phyloP scores from a whole-genome alignment of 306 rosid genomes.

The Cyclanthera cordifolia region DNA sequence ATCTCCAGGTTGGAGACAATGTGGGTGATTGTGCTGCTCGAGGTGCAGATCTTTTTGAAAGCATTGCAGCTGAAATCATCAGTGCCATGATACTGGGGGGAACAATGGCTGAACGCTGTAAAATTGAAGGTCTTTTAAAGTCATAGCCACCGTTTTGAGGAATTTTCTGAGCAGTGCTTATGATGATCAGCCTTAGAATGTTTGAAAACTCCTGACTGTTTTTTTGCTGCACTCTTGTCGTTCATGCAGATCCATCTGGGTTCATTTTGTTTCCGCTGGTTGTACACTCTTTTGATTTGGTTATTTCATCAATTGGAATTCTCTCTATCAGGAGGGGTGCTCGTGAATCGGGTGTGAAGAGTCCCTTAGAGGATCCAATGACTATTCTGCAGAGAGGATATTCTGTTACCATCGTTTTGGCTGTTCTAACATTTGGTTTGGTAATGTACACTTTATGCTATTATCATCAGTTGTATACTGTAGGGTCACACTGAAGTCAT shows the following conservation, averaged over 20 bases:
- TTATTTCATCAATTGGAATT: constrained; percentile 82
- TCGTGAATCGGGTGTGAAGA: constrained; percentile 62
- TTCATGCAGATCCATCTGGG: constrained; percentile 87
- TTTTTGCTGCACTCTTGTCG: constrained; percentile 20
- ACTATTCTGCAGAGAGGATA: constrained; percentile 90
- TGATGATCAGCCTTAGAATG: constrained; percentile 3
- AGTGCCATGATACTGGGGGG: constrained; percentile 99
- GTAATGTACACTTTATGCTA: constrained; percentile 32
- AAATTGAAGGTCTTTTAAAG: constrained; percentile 53
- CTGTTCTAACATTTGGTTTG: constrained; percentile 83
- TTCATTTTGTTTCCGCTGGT: constrained; percentile 99
- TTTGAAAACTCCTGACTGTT: constrained; percentile 7
- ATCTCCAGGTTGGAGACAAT: constrained; percentile 87
- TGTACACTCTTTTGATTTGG: constrained; percentile 87
- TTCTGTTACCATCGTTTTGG: constrained; percentile 70
- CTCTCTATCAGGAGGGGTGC: constrained; percentile 82
- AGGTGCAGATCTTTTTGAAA: constrained; percentile 99
- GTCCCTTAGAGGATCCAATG: constrained; percentile 90
- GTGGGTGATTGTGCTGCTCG: constrained; percentile 99
- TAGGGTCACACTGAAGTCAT: not conserved
- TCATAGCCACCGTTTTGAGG: not conserved
- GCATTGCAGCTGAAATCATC: constrained; percentile 95
- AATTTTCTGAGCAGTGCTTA: constrained; percentile 1
- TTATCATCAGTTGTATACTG: not conserved
- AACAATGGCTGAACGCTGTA: constrained; percentile 90